Evolutionary conservation across 352 stramenopile species (phyloP).

Genomic region (Pythium phragmitis): DNA sequence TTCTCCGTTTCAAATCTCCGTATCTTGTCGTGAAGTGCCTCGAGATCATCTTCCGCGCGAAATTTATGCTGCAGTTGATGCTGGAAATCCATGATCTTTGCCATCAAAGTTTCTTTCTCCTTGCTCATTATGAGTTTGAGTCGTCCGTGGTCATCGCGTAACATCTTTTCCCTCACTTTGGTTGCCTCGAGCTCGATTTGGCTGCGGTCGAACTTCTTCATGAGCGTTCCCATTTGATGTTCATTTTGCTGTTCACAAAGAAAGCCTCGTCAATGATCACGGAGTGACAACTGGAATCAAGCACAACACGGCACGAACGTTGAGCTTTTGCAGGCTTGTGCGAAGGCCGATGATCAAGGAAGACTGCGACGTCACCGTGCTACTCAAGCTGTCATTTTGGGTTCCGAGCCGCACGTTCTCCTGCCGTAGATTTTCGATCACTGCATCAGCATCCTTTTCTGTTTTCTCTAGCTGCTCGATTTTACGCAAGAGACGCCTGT

Average conservation of each 20-base stretch:
- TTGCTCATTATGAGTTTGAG: slow-evolving; percentile 38
- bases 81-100: slow-evolving; percentile 59
- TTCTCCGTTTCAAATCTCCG: slow-evolving; percentile 36
- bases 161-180: slow-evolving; percentile 47
- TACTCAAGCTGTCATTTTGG: slow-evolving; percentile 43
- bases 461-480: slow-evolving; percentile 64
- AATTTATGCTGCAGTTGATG: slow-evolving; percentile 43
- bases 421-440: slow-evolving; percentile 36
- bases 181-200: slow-evolving; percentile 53
- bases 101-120: slow-evolving; percentile 55
- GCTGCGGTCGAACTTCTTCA: slow-evolving; percentile 44
- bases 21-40: slow-evolving; percentile 38
- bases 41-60: slow-evolving; percentile 26
- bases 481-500: slow-evolving; percentile 63
- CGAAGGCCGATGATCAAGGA: slow-evolving; percentile 56
- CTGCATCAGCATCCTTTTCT: slow-evolving; percentile 36
- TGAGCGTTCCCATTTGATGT: slow-evolving; percentile 39
- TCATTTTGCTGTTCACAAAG: slow-evolving; percentile 39
- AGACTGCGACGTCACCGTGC: slow-evolving; percentile 55
- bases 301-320: slow-evolving; percentile 26
- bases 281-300: not conserved
- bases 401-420: slow-evolving; percentile 44
- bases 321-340: slow-evolving; percentile 50
- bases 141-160: slow-evolving; percentile 51
- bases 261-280: not conserved